These are phyloP conservation scores for Solanum pinnatisectum DNA, from an alignment of 257 asterid species.

Conservation along the genomic window DNA sequence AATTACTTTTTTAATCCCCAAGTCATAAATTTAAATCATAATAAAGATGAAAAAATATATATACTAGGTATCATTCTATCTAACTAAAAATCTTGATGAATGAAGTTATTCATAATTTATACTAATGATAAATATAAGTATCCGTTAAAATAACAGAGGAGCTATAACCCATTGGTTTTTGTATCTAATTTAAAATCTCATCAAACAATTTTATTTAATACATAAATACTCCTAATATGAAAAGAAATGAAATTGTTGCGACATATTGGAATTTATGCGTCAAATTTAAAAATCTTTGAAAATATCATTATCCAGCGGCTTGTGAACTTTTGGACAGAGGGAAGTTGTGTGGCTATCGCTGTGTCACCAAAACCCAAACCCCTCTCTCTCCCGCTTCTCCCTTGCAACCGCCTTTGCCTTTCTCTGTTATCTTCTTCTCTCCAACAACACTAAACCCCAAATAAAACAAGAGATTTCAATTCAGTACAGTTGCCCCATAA, in stretches of 20 bases:
- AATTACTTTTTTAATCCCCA: too few species aligned
- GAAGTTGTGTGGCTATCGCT: background rate
- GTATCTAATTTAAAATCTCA: background rate
- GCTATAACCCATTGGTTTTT: background rate
- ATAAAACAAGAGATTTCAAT: background rate
- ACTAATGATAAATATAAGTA: background rate
- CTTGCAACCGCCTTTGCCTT: background rate
- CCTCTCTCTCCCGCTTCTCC: background rate
- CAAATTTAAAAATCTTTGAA: background rate
- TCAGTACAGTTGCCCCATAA: background rate
- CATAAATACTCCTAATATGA: background rate
- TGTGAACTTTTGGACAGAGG: background rate
- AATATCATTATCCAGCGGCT: background rate
- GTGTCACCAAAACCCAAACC: background rate
- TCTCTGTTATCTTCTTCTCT: background rate
- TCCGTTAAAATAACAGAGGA: background rate
- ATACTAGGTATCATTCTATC: background rate
- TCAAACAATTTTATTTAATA: background rate
- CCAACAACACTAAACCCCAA: background rate
- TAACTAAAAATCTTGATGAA: background rate
- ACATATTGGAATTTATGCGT: background rate
- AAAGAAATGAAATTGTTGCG: background rate
- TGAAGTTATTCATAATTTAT: background rate
- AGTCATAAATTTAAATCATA: background rate
- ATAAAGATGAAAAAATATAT: background rate